Percentiles rank a stretch among this genome's conserved stretches.
Conservation (phyloP, 2,329 filamentous ascomycete species). For the Paracoccidioides lutzii region DNA sequence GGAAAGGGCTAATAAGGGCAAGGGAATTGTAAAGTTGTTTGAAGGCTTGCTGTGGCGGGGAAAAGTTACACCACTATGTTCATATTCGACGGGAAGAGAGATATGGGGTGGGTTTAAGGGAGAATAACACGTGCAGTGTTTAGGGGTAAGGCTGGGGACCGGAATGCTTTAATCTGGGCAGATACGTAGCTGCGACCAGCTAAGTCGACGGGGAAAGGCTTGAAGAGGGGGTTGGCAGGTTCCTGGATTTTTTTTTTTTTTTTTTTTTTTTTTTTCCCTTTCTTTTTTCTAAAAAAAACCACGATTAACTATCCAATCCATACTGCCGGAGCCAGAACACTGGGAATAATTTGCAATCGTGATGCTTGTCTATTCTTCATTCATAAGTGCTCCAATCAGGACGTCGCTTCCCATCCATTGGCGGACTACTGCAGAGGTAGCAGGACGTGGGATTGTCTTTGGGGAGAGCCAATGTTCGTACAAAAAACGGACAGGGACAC, state of each 20-base stretch:
- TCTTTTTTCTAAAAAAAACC: background rate
- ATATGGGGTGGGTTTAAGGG: background rate
- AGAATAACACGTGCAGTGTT: conserved; percentile 2
- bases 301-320: background rate
- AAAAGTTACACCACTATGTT: conserved; percentile 1
- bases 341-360: background rate
- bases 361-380: background rate
- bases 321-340: background rate
- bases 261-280: background rate
- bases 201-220: background rate
- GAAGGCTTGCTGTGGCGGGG: background rate
- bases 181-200: background rate
- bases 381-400: conserved; percentile 6
- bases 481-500: background rate
- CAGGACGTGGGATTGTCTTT: background rate
- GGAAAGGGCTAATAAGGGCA: background rate
- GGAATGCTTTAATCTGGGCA: background rate
- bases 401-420: conserved; percentile 12
- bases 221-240: background rate
- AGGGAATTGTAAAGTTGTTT: background rate
- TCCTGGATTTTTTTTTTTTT: background rate
- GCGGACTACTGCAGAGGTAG: conserved; percentile 2
- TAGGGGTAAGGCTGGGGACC: background rate
- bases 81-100: background rate
- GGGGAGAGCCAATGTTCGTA: background rate